Conservation (phyloP, 768 basidiomycete species). For the Suillus lakei region DNA sequence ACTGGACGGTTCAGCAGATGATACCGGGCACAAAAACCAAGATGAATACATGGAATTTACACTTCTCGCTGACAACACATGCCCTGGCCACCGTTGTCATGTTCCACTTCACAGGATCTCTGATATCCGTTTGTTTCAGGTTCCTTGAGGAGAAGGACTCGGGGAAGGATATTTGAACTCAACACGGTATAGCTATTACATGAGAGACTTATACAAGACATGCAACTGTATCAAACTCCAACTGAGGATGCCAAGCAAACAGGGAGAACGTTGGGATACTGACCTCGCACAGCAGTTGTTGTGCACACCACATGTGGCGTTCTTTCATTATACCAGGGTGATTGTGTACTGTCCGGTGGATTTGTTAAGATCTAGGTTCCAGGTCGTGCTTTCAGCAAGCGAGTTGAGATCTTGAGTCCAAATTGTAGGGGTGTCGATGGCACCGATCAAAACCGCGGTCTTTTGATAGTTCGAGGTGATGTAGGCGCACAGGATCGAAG, state of each 20-base stretch:
- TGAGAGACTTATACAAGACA: no score
- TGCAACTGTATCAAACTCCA: neutral
- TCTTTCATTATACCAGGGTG: neutral
- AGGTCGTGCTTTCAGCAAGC: neutral
- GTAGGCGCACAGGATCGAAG: conserved; percentile 3
- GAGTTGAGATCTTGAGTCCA: neutral
- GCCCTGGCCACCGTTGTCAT: no score
- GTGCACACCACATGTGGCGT: neutral
- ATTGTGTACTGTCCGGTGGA: no score
- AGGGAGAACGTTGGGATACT: neutral
- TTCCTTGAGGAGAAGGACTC: no score
- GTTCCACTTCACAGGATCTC: no score
- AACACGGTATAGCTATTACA: no score
- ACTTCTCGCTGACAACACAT: no score
- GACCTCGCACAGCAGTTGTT: neutral
- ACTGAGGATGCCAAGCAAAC: neutral
- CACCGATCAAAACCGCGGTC: neutral
- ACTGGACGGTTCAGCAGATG: no score
- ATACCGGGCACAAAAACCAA: no score
- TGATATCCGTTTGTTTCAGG: no score
- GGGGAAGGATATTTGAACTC: no score
- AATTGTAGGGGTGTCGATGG: neutral
- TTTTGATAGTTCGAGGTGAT: neutral
- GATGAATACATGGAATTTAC: no score
- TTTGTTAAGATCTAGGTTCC: neutral